A percentile compares a stretch with the other conserved stretches of the same genome.
Evolutionary conservation across 805 yeast species (phyloP).

Genomic region (Ogataea philodendri): DNA sequence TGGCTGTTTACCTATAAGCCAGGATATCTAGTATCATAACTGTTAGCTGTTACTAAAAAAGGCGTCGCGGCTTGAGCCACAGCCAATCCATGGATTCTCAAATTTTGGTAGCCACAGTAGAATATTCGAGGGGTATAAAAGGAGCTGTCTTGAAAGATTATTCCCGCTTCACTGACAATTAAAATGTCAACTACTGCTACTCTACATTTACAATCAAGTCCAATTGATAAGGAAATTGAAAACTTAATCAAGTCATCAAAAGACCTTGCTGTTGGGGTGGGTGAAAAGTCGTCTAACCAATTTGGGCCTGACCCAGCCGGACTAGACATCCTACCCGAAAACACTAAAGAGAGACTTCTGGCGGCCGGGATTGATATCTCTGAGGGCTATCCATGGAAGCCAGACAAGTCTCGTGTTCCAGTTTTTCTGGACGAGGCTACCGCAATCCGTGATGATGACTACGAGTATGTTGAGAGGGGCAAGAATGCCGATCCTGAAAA

Average conservation of each 20-base stretch:
- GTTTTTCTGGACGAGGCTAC: slow-evolving; percentile 40
- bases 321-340: slow-evolving; percentile 29
- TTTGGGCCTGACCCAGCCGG: slow-evolving; percentile 25
- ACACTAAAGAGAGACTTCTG: slow-evolving; percentile 31
- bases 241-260: slow-evolving; percentile 17
- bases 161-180: too few species aligned
- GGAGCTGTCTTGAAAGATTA: too few species aligned
- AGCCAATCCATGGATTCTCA: too few species aligned
- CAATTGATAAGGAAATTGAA: slow-evolving; percentile 25
- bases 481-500: slow-evolving; percentile 41
- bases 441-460: slow-evolving; percentile 35
- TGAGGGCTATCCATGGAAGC: slow-evolving; percentile 40
- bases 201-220: slow-evolving; percentile 11
- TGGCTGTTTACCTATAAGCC: too few species aligned
- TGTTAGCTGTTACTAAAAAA: too few species aligned
- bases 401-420: slow-evolving; percentile 35
- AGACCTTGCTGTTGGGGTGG: slow-evolving; percentile 10
- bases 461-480: slow-evolving; percentile 36
- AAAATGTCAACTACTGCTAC: slow-evolving; percentile 11
- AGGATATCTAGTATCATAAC: too few species aligned
- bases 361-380: slow-evolving; percentile 37
- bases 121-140: slow-evolving; percentile 39
- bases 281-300: slow-evolving; percentile 5
- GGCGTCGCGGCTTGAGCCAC: too few species aligned
- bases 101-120: too few species aligned